These are phyloP conservation scores for Hymenoscyphus albidus DNA, from an alignment of 2,329 filamentous ascomycete species.

Conservation along the genomic window DNA sequence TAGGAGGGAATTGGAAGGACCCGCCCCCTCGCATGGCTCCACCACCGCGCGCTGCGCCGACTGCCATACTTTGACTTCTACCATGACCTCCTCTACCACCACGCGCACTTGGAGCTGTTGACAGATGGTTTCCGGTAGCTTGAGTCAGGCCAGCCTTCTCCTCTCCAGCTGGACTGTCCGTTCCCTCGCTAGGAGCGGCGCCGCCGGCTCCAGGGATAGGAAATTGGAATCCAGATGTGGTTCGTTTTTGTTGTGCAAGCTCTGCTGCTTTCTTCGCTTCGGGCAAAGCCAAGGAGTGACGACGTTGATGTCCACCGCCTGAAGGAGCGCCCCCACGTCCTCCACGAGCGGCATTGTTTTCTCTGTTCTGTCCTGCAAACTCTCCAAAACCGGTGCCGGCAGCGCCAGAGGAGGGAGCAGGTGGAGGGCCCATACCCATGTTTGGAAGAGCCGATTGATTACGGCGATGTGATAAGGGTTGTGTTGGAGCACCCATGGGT, in stretches of 20 bases:
- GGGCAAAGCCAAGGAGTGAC: constrained; percentile 89
- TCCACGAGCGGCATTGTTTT: constrained; percentile 66
- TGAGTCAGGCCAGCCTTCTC: constrained; percentile 29
- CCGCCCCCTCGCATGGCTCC: constrained; percentile 59
- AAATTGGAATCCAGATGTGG: constrained; percentile 92
- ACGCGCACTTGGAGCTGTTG: constrained; percentile 34
- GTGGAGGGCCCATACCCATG: constrained; percentile 83
- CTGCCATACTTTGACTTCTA: constrained; percentile 89
- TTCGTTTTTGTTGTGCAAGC: constrained; percentile 92
- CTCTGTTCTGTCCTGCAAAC: constrained; percentile 57
- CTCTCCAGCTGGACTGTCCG: constrained; percentile 26
- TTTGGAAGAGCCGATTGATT: constrained; percentile 96
- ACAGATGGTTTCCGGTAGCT: constrained; percentile 23
- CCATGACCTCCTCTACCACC: constrained; percentile 59
- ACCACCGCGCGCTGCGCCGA: constrained; percentile 65
- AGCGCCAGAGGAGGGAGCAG: constrained; percentile 84
- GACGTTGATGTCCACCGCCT: constrained; percentile 79
- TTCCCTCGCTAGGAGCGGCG: constrained; percentile 48
- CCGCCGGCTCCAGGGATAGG: constrained; percentile 68
- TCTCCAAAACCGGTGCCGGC: constrained; percentile 77
- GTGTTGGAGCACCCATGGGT: constrained; percentile 70
- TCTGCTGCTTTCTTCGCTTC: constrained; percentile 98
- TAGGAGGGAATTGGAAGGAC: constrained; percentile 65
- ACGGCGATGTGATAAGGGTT: constrained; percentile 84
- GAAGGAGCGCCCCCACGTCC: constrained; percentile 67